Percentiles rank a stretch among this genome's conserved stretches.
Evolutionary conservation across 2,329 filamentous ascomycete genomes (phyloP).

Genomic region (Penicillium capsulatum): DNA sequence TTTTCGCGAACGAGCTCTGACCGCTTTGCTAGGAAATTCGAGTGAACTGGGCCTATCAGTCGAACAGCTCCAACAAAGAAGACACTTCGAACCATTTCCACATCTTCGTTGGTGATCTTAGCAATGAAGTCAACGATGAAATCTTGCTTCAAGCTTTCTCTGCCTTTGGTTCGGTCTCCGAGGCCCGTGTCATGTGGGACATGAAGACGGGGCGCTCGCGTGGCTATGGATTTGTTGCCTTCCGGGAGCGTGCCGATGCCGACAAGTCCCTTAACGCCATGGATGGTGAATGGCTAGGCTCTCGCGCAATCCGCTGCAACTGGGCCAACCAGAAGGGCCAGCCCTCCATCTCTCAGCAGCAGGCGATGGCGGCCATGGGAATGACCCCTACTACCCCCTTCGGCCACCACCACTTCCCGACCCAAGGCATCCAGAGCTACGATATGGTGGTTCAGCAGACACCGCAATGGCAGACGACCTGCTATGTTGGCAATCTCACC

Average conservation of each 20-base stretch:
- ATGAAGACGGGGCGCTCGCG: slow-evolving; percentile 99
- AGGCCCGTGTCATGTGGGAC: slow-evolving; percentile 99
- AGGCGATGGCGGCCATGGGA: slow-evolving; percentile 94
- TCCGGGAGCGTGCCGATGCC: slow-evolving; percentile 86
- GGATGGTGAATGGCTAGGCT: slow-evolving; percentile 99
- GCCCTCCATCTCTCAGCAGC: slow-evolving; percentile 95
- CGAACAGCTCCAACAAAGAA: slow-evolving; percentile 89
- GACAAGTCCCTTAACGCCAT: slow-evolving; percentile 96
- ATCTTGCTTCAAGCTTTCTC: slow-evolving; percentile 90
- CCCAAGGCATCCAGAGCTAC: slow-evolving; percentile 93
- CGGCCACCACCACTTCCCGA: slow-evolving; percentile 96
- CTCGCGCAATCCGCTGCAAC: slow-evolving; percentile 96
- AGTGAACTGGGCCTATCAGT: slow-evolving; percentile 99
- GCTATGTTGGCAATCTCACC: slow-evolving; percentile 95
- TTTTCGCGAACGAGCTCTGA: background rate
- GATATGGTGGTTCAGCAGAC: slow-evolving; percentile 96
- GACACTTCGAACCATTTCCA: slow-evolving; percentile 98
- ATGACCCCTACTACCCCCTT: slow-evolving; percentile 97
- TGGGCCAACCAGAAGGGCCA: slow-evolving; percentile 99
- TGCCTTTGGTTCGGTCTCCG: slow-evolving; percentile 90
- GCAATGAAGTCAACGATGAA: slow-evolving; percentile 98
- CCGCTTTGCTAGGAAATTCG: slow-evolving; percentile 72
- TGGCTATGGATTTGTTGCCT: slow-evolving; percentile 96
- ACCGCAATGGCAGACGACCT: slow-evolving; percentile 95
- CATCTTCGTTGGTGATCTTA: slow-evolving; percentile 96